Evolutionary conservation across 2,329 filamentous ascomycete species (phyloP).

Genomic region (Colletotrichum sidae): DNA sequence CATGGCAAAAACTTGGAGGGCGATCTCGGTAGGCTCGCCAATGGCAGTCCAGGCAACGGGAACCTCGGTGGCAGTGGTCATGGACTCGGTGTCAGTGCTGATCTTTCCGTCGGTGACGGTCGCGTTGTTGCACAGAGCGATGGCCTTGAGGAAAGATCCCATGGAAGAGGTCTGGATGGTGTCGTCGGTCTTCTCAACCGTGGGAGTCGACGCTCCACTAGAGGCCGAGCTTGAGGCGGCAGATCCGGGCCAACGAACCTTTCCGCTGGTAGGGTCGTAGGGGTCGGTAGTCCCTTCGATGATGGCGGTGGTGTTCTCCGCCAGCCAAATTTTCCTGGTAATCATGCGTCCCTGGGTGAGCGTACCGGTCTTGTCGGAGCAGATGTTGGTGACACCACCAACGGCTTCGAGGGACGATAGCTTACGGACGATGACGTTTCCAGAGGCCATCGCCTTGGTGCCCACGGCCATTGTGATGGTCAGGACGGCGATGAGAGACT

Average conservation of each 20-base stretch:
- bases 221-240: constrained; percentile 48
- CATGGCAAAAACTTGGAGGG: constrained; percentile 78
- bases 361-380: constrained; percentile 78
- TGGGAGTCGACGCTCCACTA: constrained; percentile 39
- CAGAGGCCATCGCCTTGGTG: constrained; percentile 72
- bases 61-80: constrained; percentile 56
- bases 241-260: constrained; percentile 56
- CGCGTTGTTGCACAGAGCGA: constrained; percentile 72
- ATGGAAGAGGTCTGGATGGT: constrained; percentile 48
- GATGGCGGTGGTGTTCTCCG: constrained; percentile 62
- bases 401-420: constrained; percentile 75
- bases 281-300: constrained; percentile 69
- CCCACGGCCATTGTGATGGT: constrained; percentile 79
- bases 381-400: constrained; percentile 77
- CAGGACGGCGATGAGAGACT: constrained; percentile 75
- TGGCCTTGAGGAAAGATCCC: constrained; percentile 62
- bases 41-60: constrained; percentile 64
- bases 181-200: constrained; percentile 42
- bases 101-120: constrained; percentile 59
- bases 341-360: constrained; percentile 76
- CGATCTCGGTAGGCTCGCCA: constrained; percentile 79
- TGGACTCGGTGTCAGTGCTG: constrained; percentile 57
- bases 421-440: constrained; percentile 74
- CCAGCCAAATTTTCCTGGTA: constrained; percentile 71
- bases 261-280: constrained; percentile 70